Evolutionary conservation across 495 filamentous ascomycete species (phyloP), one percentile per base, ranked within the genome.

Genomic region (Glarea lozoyensis): DNA sequence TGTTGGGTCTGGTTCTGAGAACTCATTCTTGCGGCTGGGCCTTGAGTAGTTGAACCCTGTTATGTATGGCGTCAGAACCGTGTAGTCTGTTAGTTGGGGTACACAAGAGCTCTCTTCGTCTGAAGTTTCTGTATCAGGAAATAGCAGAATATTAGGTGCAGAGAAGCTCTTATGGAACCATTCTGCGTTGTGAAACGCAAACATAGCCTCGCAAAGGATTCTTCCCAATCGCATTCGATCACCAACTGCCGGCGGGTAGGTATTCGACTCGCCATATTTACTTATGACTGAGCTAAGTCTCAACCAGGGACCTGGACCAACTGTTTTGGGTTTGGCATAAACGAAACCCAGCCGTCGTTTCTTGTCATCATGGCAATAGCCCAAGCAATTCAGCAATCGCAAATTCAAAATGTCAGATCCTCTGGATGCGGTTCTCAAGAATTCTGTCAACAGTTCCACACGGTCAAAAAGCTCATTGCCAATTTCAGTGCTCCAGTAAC

Each of bases 281-380:
- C n/a, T 29, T n/a, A 29, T 29, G n/a, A 29, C 7, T 7, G 25
- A 7, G n/a, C n/a, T 29, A 7, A 29, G n/a, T 29, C 25, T 7
- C n/a, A 7, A n/a, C 7, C n/a, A n/a, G n/a, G 25, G n/a, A 7
- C n/a, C 7, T 7, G 25, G n/a, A 7, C n/a, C 13, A 15, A 37
- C 34, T 7, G 9, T 15, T 20, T 20, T 37, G 9, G 34, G 34
- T 7, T 9, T 15, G 13, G 34, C 34, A 37, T 16, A 37, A 15
- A 37, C 34, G 13, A 37, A 20, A 15, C 34, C 34, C 7, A 37
- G 34, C 34, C 34, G 34, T 20, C 7, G 9, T 15, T 20, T 15
- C 13, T 15, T 15, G 34, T 10, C 13, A 15, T 37, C 34, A 20
- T 37, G 34, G 34, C 34, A 37, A 37, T 37, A 37, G 13, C 34